A percentile compares a stretch with the other conserved stretches of the same genome.
Evolutionary conservation across 2,329 filamentous ascomycete genomes (phyloP).

Genomic region (Monosporascus sp.): DNA sequence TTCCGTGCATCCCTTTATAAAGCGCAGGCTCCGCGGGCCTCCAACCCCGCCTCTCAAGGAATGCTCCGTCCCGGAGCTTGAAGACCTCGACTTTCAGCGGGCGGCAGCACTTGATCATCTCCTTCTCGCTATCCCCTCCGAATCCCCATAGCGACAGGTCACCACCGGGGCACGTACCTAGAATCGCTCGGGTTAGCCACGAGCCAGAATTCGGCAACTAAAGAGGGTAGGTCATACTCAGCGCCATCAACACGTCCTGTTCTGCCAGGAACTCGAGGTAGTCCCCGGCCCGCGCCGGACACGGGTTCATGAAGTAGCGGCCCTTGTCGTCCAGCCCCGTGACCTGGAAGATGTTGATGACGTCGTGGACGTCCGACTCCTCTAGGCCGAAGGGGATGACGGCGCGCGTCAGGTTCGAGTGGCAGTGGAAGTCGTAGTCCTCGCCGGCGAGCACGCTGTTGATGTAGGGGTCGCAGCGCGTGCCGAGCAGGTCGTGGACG

Average conservation of each 20-base stretch:
- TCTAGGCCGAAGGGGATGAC: slow-evolving; percentile 62
- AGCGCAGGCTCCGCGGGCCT: slow-evolving; percentile 51
- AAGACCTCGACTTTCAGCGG: slow-evolving; percentile 73
- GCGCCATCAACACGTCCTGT: slow-evolving; percentile 61
- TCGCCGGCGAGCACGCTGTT: slow-evolving; percentile 56
- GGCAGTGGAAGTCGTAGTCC: slow-evolving; percentile 74
- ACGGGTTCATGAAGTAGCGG: slow-evolving; percentile 70
- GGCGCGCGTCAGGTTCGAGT: slow-evolving; percentile 73
- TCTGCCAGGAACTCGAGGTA: slow-evolving; percentile 77
- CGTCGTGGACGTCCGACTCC: slow-evolving; percentile 76
- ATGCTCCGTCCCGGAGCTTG: slow-evolving; percentile 46
- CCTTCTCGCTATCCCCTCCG: slow-evolving; percentile 60
- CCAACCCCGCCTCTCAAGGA: slow-evolving; percentile 56
- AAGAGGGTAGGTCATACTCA: slow-evolving; percentile 35
- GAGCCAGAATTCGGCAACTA: no score
- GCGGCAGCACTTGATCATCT: slow-evolving; percentile 65
- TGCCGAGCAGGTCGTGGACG: slow-evolving; percentile 76
- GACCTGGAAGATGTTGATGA: slow-evolving; percentile 82
- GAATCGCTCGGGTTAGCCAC: slow-evolving; percentile 43
- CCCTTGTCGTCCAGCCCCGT: slow-evolving; percentile 69
- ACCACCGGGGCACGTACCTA: slow-evolving; percentile 70
- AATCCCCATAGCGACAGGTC: slow-evolving; percentile 81
- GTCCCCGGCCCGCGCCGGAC: slow-evolving; percentile 49
- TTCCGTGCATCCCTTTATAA: slow-evolving; percentile 64
- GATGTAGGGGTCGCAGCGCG: slow-evolving; percentile 80